Evolutionary conservation across 2,329 filamentous ascomycete genomes (phyloP), one percentile per base, ranked within the genome.

Genomic region (Scedosporium boydii): DNA sequence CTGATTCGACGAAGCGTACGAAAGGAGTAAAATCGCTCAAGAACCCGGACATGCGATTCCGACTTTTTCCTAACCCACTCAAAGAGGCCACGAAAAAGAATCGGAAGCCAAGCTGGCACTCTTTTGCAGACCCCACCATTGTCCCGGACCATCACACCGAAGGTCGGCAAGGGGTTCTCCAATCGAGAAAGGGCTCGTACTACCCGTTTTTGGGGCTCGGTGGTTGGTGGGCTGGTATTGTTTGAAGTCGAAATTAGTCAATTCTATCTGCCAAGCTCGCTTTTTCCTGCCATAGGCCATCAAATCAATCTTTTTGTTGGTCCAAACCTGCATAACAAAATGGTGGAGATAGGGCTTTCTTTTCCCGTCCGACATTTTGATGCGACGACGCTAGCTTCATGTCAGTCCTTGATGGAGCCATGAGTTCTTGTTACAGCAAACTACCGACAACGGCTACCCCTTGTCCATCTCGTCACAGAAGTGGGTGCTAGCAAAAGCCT

Each of bases 201-300:
- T 27, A 48, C 48, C 42, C 16, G 27, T 55, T 60, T 59, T n/a
- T 53, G 16, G 44, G 21, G 23, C 23, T 55, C 23, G 42, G 42
- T 60, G 59, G 59, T 60, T 60, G 59, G 59, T 38, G 42, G 59
- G 59, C 14, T 29, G 26, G 12, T 29, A 23, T 41, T 18, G 58
- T 51, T 60, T 60, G 59, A 51, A n/a, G 21, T 23, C 42, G 26
- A 60, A 51, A 51, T 60, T 60, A 60, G 34, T 60, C 59, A 51
- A 51, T 58, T 41, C 16, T n/a, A 41, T 38, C 51, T 14, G 51
- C 51, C 51, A 26, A 55, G 23, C 51, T 21, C 44, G 44, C 9
- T 21, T 48, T 55, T 55, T 38, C 34, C 34, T 38, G 34, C 51
- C 23, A 55, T 23, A 18, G 14, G 3, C n/a, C 44, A 48, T 7